These are phyloP conservation scores for Saccharomycopsis lassenensis DNA, from an alignment of 805 yeast genomes.

Conservation along the genomic window DNA sequence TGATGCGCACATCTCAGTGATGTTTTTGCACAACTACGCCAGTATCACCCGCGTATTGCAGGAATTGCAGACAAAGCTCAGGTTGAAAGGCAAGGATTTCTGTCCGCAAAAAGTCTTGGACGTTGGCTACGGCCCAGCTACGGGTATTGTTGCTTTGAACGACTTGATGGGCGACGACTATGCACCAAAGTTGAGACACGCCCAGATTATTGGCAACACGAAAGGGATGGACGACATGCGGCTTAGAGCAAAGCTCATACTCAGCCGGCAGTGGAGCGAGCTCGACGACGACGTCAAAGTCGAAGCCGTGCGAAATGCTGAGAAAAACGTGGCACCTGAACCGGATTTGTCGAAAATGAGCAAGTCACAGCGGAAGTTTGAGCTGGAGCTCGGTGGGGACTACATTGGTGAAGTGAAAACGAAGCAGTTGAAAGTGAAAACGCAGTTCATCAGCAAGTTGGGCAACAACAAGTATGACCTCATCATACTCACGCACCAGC, in stretches of 20 bases:
- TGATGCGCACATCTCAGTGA: slow-evolving; percentile 72
- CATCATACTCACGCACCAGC: slow-evolving; percentile 73
- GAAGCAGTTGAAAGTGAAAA: slow-evolving; percentile 39
- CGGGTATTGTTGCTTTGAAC: slow-evolving; percentile 81
- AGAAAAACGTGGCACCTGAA: slow-evolving; percentile 15
- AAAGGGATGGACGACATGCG: slow-evolving; percentile 71
- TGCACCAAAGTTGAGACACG: slow-evolving; percentile 53
- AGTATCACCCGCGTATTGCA: slow-evolving; percentile 50
- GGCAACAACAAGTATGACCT: slow-evolving; percentile 53
- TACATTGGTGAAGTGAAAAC: slow-evolving; percentile 45
- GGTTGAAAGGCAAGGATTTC: slow-evolving; percentile 31
- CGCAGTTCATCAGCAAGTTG: slow-evolving; percentile 42
- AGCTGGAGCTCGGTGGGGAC: too few relatives aligned
- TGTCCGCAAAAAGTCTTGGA: slow-evolving; percentile 61
- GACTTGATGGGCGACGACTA: slow-evolving; percentile 65
- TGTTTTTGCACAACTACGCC: slow-evolving; percentile 74
- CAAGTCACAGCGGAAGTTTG: too few relatives aligned
- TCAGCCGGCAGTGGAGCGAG: slow-evolving; percentile 59
- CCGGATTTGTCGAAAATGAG: too few relatives aligned
- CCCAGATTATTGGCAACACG: slow-evolving; percentile 56
- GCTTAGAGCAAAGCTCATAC: slow-evolving; percentile 62
- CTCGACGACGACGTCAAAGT: too few relatives aligned
- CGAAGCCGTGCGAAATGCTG: too few relatives aligned
- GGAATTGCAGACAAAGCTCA: slow-evolving; percentile 53
- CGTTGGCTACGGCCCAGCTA: slow-evolving; percentile 84